Percentiles rank a stretch among this genome's conserved stretches.
Conservation (phyloP, 108 stramenopile species). For the Aurantiochytrium sp. region DNA sequence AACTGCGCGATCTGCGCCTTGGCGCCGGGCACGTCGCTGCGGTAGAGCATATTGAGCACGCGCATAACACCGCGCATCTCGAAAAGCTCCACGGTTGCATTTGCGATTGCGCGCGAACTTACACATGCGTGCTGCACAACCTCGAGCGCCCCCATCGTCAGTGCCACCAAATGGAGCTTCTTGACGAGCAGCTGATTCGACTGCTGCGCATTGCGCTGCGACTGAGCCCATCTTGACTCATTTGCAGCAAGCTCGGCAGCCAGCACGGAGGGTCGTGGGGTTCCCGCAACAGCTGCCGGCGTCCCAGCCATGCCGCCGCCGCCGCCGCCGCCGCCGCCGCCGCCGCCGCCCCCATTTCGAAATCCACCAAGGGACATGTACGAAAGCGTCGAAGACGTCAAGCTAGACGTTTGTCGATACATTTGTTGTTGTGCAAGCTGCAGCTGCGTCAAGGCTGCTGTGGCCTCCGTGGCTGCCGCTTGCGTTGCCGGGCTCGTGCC, state of each 20-base stretch:
- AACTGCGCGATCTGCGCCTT: neutral
- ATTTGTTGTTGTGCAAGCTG: neutral
- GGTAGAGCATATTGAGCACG: conserved; percentile 7
- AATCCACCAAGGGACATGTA: neutral
- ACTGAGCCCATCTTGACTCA: neutral
- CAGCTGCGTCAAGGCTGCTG: neutral
- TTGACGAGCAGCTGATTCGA: neutral
- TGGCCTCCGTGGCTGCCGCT: neutral
- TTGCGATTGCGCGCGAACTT: neutral
- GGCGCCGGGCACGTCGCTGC: neutral
- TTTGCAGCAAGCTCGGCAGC: neutral
- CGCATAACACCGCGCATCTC: neutral
- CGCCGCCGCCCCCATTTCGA: too few relatives aligned
- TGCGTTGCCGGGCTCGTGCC: too few relatives aligned
- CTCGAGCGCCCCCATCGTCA: neutral
- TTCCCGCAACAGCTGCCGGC: neutral
- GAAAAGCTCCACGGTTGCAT: neutral
- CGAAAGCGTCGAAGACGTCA: neutral
- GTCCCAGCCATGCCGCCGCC: too few relatives aligned
- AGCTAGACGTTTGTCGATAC: neutral
- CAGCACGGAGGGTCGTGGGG: neutral
- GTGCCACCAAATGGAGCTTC: neutral
- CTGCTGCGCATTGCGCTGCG: neutral
- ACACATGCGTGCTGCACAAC: conserved; percentile 1
- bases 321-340: too few relatives aligned